A percentile compares a stretch with the other conserved stretches of the same genome.
These are phyloP conservation scores for Plasmodium gallinaceum DNA, from an alignment of 169 alveolate genomes.

Conservation along the genomic window DNA sequence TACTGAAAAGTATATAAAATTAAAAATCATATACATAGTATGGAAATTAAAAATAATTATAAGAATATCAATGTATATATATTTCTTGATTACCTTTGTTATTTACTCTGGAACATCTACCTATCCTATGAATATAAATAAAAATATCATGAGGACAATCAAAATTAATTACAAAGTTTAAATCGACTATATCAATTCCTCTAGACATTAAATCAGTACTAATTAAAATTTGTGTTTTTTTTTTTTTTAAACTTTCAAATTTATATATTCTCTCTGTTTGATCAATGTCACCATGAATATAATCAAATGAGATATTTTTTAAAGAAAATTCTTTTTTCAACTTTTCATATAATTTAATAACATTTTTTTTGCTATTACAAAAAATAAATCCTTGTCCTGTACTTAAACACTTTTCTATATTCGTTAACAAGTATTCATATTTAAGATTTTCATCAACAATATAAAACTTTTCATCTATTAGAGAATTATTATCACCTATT, in stretches of 20 bases:
- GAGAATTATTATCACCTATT: constrained; percentile 43
- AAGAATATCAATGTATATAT: neutral
- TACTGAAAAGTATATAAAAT: neutral
- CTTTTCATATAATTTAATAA: constrained; percentile 93
- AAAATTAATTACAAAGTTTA: constrained; percentile 98
- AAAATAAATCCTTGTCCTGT: constrained; percentile 95
- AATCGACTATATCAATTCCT: constrained; percentile 99
- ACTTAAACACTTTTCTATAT: constrained; percentile 1
- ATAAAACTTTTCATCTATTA: constrained; percentile 52
- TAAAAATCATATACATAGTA: neutral
- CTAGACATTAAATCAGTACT: constrained; percentile 99
- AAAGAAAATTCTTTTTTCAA: constrained; percentile 89
- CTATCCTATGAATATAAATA: constrained; percentile 96
- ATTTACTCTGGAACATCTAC: constrained; percentile 84
- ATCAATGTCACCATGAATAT: constrained; percentile 99
- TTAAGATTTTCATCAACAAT: constrained; percentile 39
- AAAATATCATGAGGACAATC: constrained; percentile 97
- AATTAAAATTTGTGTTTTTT: constrained; percentile 97
- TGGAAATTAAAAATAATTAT: neutral
- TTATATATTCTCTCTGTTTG: constrained; percentile 97
- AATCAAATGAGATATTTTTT: constrained; percentile 83
- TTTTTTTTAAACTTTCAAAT: constrained; percentile 97
- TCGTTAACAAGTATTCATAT: constrained; percentile 9
- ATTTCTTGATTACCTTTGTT: constrained; percentile 48
- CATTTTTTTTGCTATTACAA: constrained; percentile 98